phyloP scores from a whole-genome alignment of 2,329 filamentous ascomycete genomes.

The Laburnicola sp. region DNA sequence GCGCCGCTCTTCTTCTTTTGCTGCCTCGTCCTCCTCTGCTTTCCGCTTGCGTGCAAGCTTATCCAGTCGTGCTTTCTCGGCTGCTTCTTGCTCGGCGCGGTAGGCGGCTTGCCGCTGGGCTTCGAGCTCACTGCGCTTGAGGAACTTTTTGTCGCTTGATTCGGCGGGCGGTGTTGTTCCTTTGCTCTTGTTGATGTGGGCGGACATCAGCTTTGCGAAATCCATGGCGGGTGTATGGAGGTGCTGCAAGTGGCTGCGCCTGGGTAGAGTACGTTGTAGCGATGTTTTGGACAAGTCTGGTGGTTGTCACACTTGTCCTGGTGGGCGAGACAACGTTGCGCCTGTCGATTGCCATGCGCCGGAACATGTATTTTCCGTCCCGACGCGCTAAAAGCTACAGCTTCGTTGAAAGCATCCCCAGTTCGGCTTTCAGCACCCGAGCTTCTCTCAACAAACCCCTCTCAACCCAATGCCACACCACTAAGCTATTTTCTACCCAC shows the following conservation, averaged over 20 bases:
- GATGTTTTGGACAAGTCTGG: neutral
- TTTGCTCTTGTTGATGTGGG: slow-evolving; percentile 85
- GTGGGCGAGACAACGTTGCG: neutral
- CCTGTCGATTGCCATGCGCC: neutral
- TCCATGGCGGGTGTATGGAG: slow-evolving; percentile 76
- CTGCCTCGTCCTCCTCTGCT: slow-evolving; percentile 80
- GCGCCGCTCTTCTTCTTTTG: slow-evolving; percentile 69
- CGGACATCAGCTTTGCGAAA: slow-evolving; percentile 90
- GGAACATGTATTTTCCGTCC: neutral
- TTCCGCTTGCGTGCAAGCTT: slow-evolving; percentile 80
- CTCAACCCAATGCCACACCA: too few species aligned
- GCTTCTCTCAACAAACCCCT: too few species aligned
- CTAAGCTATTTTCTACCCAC: too few species aligned
- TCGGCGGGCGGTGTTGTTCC: slow-evolving; percentile 46
- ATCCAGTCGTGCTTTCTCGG: slow-evolving; percentile 71
- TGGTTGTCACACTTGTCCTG: neutral
- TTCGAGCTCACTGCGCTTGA: slow-evolving; percentile 84
- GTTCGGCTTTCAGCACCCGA: too few species aligned
- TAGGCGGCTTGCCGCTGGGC: slow-evolving; percentile 79
- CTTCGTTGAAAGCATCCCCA: too few species aligned
- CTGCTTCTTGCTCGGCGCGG: slow-evolving; percentile 73
- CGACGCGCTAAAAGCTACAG: slow-evolving; percentile 3
- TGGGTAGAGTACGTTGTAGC: neutral
- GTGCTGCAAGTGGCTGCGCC: neutral
- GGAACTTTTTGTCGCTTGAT: slow-evolving; percentile 64